These are phyloP conservation scores for Heimioporus sp. DNA, from an alignment of 768 basidiomycete genomes.

Conservation along the genomic window DNA sequence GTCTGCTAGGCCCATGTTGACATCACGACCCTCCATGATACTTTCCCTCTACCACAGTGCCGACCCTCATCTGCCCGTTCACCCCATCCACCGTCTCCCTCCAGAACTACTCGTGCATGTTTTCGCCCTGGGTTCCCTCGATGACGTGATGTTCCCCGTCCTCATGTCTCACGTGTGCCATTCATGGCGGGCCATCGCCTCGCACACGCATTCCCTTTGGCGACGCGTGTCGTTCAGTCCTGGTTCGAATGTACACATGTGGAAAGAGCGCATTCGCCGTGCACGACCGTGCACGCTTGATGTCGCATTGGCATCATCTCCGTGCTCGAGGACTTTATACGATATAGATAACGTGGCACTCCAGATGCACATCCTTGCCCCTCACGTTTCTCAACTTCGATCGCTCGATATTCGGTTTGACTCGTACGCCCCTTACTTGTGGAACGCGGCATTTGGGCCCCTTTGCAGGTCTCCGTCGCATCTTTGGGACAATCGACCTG, in stretches of 20 bases:
- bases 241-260: slow-evolving; percentile 47
- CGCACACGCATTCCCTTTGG: slow-evolving; percentile 65
- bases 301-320: slow-evolving; percentile 48
- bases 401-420: slow-evolving; percentile 58
- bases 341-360: slow-evolving; percentile 49
- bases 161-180: slow-evolving; percentile 68
- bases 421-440: slow-evolving; percentile 60
- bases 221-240: slow-evolving; percentile 52
- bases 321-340: slow-evolving; percentile 14
- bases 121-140: slow-evolving; percentile 58
- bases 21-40: slow-evolving; percentile 27
- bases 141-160: slow-evolving; percentile 56
- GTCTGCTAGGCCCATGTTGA: slow-evolving; percentile 12
- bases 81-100: slow-evolving; percentile 59
- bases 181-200: slow-evolving; percentile 58
- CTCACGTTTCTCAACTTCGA: slow-evolving; percentile 53
- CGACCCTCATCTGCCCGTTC: slow-evolving; percentile 30
- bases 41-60: slow-evolving; percentile 23
- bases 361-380: slow-evolving; percentile 55
- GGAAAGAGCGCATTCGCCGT: slow-evolving; percentile 59
- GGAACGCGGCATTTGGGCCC: slow-evolving; percentile 61
- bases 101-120: slow-evolving; percentile 62
- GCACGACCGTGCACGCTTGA: slow-evolving; percentile 62
- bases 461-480: slow-evolving; percentile 39
- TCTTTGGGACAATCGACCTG: slow-evolving; percentile 23